A percentile compares a stretch with the other conserved stretches of the same genome.
Conservation (phyloP, 306 rosid species). For the Fragaria iinumae region DNA sequence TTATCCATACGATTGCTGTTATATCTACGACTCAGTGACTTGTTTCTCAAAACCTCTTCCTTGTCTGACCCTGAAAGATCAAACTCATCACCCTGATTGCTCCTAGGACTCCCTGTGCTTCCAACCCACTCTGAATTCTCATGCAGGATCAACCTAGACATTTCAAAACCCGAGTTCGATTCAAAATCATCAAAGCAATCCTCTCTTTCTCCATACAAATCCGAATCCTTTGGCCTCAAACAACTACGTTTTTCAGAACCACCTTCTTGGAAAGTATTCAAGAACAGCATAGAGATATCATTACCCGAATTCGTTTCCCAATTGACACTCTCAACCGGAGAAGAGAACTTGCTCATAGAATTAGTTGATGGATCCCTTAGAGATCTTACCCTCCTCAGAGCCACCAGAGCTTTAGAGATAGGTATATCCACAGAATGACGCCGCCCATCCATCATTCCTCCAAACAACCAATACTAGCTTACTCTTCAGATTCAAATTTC, state of each 20-base stretch:
- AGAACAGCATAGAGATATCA: constrained; percentile 53
- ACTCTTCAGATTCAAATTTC: constrained; percentile 19
- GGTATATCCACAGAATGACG: constrained; percentile 89
- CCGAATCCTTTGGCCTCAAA: constrained; percentile 32
- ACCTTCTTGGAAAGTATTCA: constrained; percentile 36
- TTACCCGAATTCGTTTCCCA: constrained; percentile 63
- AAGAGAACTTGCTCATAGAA: constrained; percentile 58
- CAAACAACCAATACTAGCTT: neutral
- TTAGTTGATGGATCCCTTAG: constrained; percentile 84
- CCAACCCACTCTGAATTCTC: constrained; percentile 27
- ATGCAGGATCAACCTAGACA: constrained; percentile 32
- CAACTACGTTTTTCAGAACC: constrained; percentile 31
- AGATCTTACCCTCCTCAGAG: constrained; percentile 84
- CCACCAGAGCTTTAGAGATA: constrained; percentile 68
- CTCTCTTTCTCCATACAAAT: constrained; percentile 29
- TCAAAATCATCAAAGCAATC: constrained; percentile 35
- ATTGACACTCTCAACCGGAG: constrained; percentile 56
- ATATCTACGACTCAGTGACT: constrained; percentile 43
- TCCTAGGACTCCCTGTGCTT: constrained; percentile 7
- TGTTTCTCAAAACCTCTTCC: constrained; percentile 22
- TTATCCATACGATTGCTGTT: constrained; percentile 38
- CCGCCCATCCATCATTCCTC: constrained; percentile 64
- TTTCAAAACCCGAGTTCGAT: constrained; percentile 28
- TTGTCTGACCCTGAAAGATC: constrained; percentile 25
- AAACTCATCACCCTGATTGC: constrained; percentile 32